Percentiles rank a stretch among this genome's conserved stretches.
Conservation (phyloP, 2,329 filamentous ascomycete species). For the Camptophora hylomeconis region DNA sequence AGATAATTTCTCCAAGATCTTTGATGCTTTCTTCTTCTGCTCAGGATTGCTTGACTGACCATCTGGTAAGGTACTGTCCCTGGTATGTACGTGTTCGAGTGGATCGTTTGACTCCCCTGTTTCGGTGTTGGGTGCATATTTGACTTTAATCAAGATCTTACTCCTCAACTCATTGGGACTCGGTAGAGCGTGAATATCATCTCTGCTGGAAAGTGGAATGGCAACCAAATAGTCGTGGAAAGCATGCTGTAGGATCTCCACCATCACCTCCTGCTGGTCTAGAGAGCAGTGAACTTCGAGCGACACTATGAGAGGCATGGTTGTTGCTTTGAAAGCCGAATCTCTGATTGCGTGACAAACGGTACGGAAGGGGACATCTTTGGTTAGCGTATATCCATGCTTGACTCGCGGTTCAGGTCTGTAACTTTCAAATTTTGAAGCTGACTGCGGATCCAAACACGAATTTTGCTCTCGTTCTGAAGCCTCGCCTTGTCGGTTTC, state of each 20-base stretch:
- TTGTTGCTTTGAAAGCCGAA: constrained; percentile 61
- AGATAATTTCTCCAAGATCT: constrained; percentile 61
- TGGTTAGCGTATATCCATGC: constrained; percentile 77
- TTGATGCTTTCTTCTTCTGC: constrained; percentile 36
- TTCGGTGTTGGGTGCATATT: constrained; percentile 42
- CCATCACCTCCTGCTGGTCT: constrained; percentile 83
- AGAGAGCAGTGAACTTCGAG: constrained; percentile 76
- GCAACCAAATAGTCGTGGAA: constrained; percentile 68
- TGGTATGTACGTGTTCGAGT: constrained; percentile 20
- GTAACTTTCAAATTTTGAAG: too few species aligned
- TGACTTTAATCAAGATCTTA: constrained; percentile 78
- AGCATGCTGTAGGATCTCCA: constrained; percentile 80
- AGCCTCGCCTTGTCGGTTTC: too few species aligned
- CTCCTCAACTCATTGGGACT: constrained; percentile 57
- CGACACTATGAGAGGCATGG: constrained; percentile 78
- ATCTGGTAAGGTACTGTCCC: constrained; percentile 23
- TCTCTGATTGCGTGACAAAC: constrained; percentile 72
- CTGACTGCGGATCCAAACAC: too few species aligned
- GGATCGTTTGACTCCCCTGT: constrained; percentile 20
- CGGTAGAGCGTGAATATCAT: constrained; percentile 38
- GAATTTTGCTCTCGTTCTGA: too few species aligned
- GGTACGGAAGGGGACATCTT: constrained; percentile 72
- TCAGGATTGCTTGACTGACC: constrained; percentile 12
- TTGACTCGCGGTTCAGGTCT: constrained; percentile 69
- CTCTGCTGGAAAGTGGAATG: constrained; percentile 35